phyloP scores from a whole-genome alignment of 257 asterid species.

The Petunia axillaris region DNA sequence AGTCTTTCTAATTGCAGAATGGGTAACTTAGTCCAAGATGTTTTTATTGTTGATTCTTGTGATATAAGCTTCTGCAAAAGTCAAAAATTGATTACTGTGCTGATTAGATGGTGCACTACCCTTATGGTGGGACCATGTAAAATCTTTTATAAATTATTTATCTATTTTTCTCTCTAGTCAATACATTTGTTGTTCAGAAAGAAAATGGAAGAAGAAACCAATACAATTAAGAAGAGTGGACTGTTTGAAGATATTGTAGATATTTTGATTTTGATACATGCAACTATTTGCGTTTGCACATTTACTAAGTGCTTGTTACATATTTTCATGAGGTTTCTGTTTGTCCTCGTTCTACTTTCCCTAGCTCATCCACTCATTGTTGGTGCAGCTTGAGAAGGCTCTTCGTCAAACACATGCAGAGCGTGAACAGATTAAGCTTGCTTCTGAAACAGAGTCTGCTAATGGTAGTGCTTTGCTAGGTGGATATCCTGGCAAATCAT shows the following conservation, averaged over 20 bases:
- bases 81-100: background rate
- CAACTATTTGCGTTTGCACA: background rate
- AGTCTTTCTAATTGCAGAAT: background rate
- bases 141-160: background rate
- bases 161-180: background rate
- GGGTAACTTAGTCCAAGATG: background rate
- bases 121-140: background rate
- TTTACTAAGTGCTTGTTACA: conserved; percentile 2
- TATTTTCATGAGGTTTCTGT: background rate
- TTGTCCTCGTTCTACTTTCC: conserved; percentile 25
- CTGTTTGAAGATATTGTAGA: background rate
- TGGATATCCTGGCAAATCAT: conserved; percentile 65
- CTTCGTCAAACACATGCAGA: conserved; percentile 55
- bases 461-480: conserved; percentile 64
- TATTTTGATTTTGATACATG: background rate
- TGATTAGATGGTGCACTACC: background rate
- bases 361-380: conserved; percentile 3
- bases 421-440: conserved; percentile 56
- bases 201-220: background rate
- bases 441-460: conserved; percentile 64
- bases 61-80: background rate
- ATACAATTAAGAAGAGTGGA: background rate
- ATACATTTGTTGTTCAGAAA: background rate
- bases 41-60: too few relatives aligned
- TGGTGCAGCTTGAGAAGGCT: conserved; percentile 73